A percentile compares a stretch with the other conserved stretches of the same genome.
These are phyloP conservation scores for Rutstroemia sp. DNA, from an alignment of 2,329 filamentous ascomycete genomes.

Conservation along the genomic window DNA sequence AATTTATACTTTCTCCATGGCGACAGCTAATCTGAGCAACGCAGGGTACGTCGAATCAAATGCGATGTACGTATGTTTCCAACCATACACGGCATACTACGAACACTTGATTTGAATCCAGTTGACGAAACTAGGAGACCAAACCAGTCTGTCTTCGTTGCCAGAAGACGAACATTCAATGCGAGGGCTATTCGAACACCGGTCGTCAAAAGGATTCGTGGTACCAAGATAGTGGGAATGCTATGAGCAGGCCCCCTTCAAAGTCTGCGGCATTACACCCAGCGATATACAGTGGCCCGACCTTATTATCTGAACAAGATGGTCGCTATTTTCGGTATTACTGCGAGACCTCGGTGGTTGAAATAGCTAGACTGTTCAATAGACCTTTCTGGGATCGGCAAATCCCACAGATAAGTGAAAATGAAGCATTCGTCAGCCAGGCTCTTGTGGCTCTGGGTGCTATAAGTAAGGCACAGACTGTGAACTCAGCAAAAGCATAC, in stretches of 20 bases:
- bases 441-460: conserved; percentile 18
- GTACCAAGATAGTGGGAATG: background rate
- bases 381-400: conserved; percentile 14
- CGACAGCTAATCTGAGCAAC: background rate
- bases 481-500: background rate
- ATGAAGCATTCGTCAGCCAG: conserved; percentile 15
- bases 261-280: background rate
- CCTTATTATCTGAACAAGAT: conserved; percentile 11
- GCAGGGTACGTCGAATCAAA: conserved; percentile 1
- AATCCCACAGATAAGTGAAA: conserved; percentile 16
- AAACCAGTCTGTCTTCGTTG: conserved; percentile 17
- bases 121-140: conserved; percentile 12
- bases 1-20: background rate
- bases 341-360: conserved; percentile 10
- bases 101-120: too few relatives aligned
- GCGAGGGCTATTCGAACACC: conserved; percentile 13
- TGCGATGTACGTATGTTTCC: conserved; percentile 4
- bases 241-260: background rate
- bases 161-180: conserved; percentile 11
- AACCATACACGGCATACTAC: background rate
- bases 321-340: conserved; percentile 15
- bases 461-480: conserved; percentile 8
- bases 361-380: conserved; percentile 15
- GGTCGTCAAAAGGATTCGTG: background rate
- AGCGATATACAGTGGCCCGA: background rate